Percentiles rank a stretch among this genome's conserved stretches.
Conservation (phyloP, 2,329 filamentous ascomycete species). For the Scleromitrula shiraiana region DNA sequence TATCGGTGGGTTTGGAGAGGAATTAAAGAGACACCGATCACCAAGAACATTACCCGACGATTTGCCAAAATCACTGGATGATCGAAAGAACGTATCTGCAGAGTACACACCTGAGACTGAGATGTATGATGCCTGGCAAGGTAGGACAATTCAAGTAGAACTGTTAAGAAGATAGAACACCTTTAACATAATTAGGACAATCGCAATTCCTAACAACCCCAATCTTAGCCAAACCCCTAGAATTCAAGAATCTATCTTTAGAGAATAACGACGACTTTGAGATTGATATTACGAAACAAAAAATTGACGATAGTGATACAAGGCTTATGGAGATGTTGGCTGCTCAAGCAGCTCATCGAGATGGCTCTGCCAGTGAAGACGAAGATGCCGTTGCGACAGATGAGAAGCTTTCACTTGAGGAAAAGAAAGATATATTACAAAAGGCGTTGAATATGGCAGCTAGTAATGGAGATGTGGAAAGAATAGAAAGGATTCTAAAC, state of each 20-base stretch:
- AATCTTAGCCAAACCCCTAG: conserved; percentile 72
- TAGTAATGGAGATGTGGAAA: conserved; percentile 85
- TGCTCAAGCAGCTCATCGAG: conserved; percentile 79
- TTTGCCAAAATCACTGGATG: conserved; percentile 84
- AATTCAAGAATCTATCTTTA: conserved; percentile 73
- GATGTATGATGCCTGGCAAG: conserved; percentile 99
- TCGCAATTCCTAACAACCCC: conserved; percentile 91
- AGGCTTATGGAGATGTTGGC: conserved; percentile 94
- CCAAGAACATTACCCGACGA: conserved; percentile 63
- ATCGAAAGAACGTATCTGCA: conserved; percentile 62
- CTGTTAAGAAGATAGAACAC: conserved; percentile 12
- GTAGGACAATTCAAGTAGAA: conserved; percentile 34
- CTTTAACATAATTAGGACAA: conserved; percentile 54
- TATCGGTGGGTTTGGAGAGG: conserved; percentile 29
- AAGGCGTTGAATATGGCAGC: conserved; percentile 89
- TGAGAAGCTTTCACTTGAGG: conserved; percentile 61
- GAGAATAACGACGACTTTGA: conserved; percentile 72
- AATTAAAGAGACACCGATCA: conserved; percentile 29
- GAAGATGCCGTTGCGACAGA: conserved; percentile 73
- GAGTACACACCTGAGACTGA: conserved; percentile 72
- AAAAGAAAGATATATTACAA: conserved; percentile 78
- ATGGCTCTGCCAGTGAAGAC: conserved; percentile 63
- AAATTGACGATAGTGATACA: conserved; percentile 69
- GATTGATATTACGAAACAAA: conserved; percentile 45
- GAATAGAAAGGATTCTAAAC: conserved; percentile 66